Evolutionary conservation across 208 protist genomes (phyloP).

Genomic region (Acanthamoeba castellanii): DNA sequence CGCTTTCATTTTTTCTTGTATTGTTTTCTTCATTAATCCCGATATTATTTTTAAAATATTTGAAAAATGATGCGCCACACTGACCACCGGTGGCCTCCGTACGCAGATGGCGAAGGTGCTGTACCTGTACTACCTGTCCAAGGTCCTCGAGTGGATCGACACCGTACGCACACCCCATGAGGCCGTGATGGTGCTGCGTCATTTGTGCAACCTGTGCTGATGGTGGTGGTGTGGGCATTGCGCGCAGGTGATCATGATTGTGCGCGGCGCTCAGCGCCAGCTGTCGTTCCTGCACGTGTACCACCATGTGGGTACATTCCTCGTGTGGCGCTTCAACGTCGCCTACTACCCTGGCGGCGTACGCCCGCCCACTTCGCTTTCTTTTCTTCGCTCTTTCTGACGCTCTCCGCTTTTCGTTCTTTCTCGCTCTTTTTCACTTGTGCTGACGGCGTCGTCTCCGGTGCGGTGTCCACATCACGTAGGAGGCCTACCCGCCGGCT

Average conservation of each 20-base stretch:
- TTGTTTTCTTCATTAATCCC: neutral
- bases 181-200: too few relatives aligned
- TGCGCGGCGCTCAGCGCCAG: neutral
- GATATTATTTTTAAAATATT: neutral
- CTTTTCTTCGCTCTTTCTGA: neutral
- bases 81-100: neutral
- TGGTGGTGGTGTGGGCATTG: too few relatives aligned
- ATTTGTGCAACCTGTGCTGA: too few relatives aligned
- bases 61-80: too few relatives aligned
- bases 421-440: too few relatives aligned
- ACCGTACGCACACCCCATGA: neutral
- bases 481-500: constrained; percentile 5
- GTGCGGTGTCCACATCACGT: neutral
- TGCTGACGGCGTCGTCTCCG: neutral
- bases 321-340: constrained; percentile 34
- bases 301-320: constrained; percentile 9
- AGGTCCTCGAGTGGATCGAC: constrained; percentile 41
- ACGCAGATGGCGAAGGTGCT: neutral
- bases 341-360: constrained; percentile 27
- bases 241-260: constrained; percentile 34
- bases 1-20: neutral
- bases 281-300: constrained; percentile 28
- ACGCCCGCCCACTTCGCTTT: neutral
- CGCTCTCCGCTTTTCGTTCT: neutral
- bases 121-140: constrained; percentile 39